Evolutionary conservation across 2,329 filamentous ascomycete genomes (phyloP), one percentile per base, ranked within the genome.

Genomic region (Exophiala lecanii-corni): DNA sequence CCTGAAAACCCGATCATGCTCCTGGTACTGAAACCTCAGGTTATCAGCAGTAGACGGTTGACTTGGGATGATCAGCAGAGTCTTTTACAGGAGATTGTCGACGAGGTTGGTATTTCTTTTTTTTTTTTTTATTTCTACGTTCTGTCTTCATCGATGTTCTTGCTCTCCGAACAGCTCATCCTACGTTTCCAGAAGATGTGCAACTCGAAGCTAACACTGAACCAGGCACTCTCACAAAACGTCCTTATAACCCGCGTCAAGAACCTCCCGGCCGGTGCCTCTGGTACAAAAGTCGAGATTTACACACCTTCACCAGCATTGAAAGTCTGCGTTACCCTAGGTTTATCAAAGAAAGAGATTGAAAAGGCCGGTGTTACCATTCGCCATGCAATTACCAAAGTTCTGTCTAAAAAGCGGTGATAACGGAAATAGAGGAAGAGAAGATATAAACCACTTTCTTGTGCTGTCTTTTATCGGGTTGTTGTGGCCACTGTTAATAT

Each of bases 311-410:
- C 36, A 26, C 87, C 92, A 7, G 87, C 88, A 1, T 74, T 98
- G 50, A 96, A 97, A 68, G 79, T 97, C 9, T 97, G 91, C 61
- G 74, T 96, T 41, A 95, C 89, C 0, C 86, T 79, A 4, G 92
- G 86, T 1, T 70, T 98, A 50, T 85, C 86, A 17, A 94, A 86
- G 72, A 96, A 94, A 70, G 92, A 98, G 64, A 85, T 89, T 41
- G 94, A 98, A 69, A 95, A 94, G 72, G 88, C 92, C 1, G 92
- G 89, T 10, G 81, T 83, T 5, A 82, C 79, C 7, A 89, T 98
- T 55, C 76, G 91, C 47, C 89, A 96, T 67, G 91, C 92, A 10
- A 86, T 97, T 54, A 94, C 89, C 39, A 96, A 95, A 69, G 81
- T 97, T 49, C 81, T 98, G 75, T 76, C 73, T 56, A 68, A 68